Evolutionary conservation across 2,329 filamentous ascomycete genomes (phyloP), one percentile per base, ranked within the genome.

Genomic region (Fusarium luffae): DNA sequence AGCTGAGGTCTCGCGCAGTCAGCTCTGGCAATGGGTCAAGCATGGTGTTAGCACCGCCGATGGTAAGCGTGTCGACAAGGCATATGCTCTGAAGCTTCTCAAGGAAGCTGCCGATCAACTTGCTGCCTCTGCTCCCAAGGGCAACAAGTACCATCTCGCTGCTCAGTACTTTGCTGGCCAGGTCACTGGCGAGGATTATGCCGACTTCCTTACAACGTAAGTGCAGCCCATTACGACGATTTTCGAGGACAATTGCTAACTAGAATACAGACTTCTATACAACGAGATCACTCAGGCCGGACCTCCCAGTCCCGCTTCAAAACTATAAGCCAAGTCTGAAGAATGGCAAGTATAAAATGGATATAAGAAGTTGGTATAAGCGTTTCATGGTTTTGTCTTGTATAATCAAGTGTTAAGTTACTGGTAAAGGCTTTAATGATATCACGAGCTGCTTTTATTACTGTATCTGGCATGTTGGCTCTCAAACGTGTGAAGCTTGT

Each of bases 111-210:
- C 94, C 40, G 89, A 94, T 61, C 86, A 90, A 78, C 85, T 98
- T 30, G 86, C 89, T 28, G 81, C 88, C 71, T 92, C 92, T 80
- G 94, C 89, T 4, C 88, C 90, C 52, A 92, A 92, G 85, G 94
- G 94, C 60, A 96, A 98, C 86, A 98, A 98, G 86, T 98, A 86
- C 84, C 89, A 91, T 64, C 87, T 97, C 55, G 96, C 96, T 1
- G 93, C 93, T 2, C 91, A 97, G 82, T 98, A 98, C 83, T 98
- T 98, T 78, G 89, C 93, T 34, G 85, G 89, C 47, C 96, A 99
- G 85, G 92, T 98, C 61, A 98, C 95, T 5, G 96, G 96, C 59
- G 96, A 98, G 85, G 94, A 98, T 74, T 98, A 98, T 80, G 94
- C 94, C 14, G 96, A 99, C 81, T 98, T 98, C 84, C 82, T 99